A percentile compares a stretch with the other conserved stretches of the same genome.
These are phyloP conservation scores for Trichoderma erinaceum DNA, from an alignment of 495 filamentous ascomycete species.

Conservation along the genomic window DNA sequence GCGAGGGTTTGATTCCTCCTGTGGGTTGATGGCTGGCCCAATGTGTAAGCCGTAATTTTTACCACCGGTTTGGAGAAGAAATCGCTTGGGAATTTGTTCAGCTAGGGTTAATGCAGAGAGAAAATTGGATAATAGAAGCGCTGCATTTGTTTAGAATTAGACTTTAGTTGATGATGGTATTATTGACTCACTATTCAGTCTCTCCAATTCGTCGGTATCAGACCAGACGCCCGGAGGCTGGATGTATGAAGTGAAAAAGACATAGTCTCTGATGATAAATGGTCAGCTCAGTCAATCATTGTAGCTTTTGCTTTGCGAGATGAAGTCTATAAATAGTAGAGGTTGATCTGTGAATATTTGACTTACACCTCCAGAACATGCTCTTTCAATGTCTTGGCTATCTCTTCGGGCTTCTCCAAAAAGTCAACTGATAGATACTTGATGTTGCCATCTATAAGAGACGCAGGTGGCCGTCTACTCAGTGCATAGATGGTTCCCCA, in stretches of 20 bases:
- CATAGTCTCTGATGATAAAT: not conserved
- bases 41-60: not conserved
- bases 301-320: not conserved
- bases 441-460: slow-evolving; percentile 18
- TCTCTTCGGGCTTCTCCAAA: not conserved
- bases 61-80: not conserved
- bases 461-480: slow-evolving; percentile 33
- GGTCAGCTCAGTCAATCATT: not conserved
- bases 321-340: not conserved
- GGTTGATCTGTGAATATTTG: not conserved
- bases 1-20: not conserved
- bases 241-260: not conserved
- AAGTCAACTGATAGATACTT: not conserved
- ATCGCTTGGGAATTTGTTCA: not conserved
- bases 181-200: not conserved
- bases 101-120: not conserved
- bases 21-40: not conserved
- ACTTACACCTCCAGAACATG: not conserved
- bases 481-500: slow-evolving; percentile 48
- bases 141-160: not conserved
- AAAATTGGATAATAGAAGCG: not conserved
- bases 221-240: not conserved
- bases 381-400: not conserved
- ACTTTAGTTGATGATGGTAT: not conserved
- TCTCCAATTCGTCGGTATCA: not conserved